Base-by-base conservation (phyloP, 257 asterid species). In the Solanum chiquidenum region DNA sequence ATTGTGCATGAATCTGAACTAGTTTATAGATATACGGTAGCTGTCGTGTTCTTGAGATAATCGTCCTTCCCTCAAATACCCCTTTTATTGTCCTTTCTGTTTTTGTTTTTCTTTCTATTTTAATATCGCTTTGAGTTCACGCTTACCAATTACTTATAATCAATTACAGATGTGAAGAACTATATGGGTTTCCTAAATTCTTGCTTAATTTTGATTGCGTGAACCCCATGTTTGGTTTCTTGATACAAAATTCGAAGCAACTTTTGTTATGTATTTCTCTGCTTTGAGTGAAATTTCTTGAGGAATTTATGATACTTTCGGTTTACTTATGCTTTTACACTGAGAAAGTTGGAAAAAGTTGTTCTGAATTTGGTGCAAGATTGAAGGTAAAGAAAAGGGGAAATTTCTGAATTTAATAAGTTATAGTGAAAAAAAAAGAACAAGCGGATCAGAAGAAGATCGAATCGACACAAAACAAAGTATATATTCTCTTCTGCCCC, bases 351-450 rank as follows among this genome's bases (percentile, higher is more conserved):
- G 76, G 49, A 69, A 37, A 88, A 44, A 84, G 91, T 31, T 79
- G 87, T 84, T 20, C 66, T 44, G 89, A 46, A 82, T 37, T 83
- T 60, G 18, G 86, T 86, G 89, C 90, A 91, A 88, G 91, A 86
- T 90, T 90, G 91, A 86, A 84, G 91, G 66, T 79, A 80, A 90
- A 91, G 93, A 64, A 91, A 90, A 89, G 88, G 25, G 86, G 20
- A 86, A 83, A 87, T 90, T 55, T 89, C 91, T 60, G 62, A 89
- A 83, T 84, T 40, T 83, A 87, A 88, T 86, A 46, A 83, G 46
- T 60, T 42, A 6, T 52, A 52, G 9, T 74, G 31, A 29, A 21
- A 52, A 14, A 40, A 29, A 86, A 27, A 44, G 68, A 85, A 23
- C n/a, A 42, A 68, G 66, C 13, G 72, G 87, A 74, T 55, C 90